These are phyloP conservation scores for Saccharomycodes ludwigii DNA, from an alignment of 805 yeast species.

Conservation along the genomic window DNA sequence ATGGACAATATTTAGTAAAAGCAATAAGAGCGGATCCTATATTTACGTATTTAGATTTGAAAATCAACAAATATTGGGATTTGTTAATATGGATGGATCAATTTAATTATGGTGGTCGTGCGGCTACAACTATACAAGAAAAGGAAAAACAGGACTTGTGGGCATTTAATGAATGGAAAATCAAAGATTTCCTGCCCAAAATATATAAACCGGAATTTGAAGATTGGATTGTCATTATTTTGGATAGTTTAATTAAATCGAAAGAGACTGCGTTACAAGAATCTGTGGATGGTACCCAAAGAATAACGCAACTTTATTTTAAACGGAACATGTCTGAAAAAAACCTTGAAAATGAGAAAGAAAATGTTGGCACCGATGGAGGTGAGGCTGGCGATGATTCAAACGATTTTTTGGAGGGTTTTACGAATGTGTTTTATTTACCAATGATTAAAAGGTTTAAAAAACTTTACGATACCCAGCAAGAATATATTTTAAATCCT, in stretches of 20 bases:
- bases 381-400: neutral
- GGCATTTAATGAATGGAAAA: constrained; percentile 63
- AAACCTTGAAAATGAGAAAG: constrained; percentile 19
- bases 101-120: constrained; percentile 70
- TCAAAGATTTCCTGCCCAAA: constrained; percentile 59
- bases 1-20: constrained; percentile 70
- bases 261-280: constrained; percentile 27
- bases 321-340: constrained; percentile 32
- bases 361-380: constrained; percentile 20
- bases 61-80: constrained; percentile 79
- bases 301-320: constrained; percentile 58
- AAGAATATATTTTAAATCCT: constrained; percentile 58
- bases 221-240: constrained; percentile 70
- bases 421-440: constrained; percentile 43
- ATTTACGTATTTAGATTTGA: constrained; percentile 70
- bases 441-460: constrained; percentile 57
- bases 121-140: constrained; percentile 28
- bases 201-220: constrained; percentile 73
- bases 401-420: constrained; percentile 26
- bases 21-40: constrained; percentile 70
- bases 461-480: constrained; percentile 55
- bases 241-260: constrained; percentile 52
- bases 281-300: constrained; percentile 35
- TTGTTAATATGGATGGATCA: constrained; percentile 68
- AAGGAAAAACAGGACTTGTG: constrained; percentile 26